phyloP scores from a whole-genome alignment of 2,329 filamentous ascomycete species.

The Fusarium torreyae region DNA sequence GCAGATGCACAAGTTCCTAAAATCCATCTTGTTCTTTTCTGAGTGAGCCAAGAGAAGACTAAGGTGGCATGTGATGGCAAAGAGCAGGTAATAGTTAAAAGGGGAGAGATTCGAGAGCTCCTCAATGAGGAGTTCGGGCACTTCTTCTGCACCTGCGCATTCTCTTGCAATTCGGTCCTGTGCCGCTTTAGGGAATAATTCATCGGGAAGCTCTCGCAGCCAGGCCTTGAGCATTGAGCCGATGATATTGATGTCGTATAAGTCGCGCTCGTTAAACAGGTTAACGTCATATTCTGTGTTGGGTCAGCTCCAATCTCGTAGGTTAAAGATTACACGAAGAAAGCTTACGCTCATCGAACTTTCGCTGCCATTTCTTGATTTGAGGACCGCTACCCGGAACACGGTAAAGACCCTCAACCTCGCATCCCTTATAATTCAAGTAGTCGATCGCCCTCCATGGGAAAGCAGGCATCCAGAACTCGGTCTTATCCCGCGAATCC shows the following conservation, averaged over 20 bases:
- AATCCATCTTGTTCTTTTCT: constrained; percentile 99
- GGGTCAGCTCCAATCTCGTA: constrained; percentile 17
- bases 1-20: constrained; percentile 94
- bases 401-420: constrained; percentile 93
- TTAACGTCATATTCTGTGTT: constrained; percentile 85
- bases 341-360: constrained; percentile 83
- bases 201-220: constrained; percentile 94
- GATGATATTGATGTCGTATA: constrained; percentile 97
- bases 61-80: constrained; percentile 96
- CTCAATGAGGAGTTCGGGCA: constrained; percentile 89
- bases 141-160: constrained; percentile 82
- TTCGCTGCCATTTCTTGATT: constrained; percentile 93
- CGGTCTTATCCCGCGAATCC: constrained; percentile 92
- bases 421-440: constrained; percentile 92
- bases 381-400: constrained; percentile 92
- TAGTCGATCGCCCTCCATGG: constrained; percentile 98
- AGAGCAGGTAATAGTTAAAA: constrained; percentile 97
- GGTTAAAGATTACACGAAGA: not conserved
- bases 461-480: constrained; percentile 98
- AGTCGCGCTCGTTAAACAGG: constrained; percentile 86
- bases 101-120: constrained; percentile 95
- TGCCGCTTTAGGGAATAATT: constrained; percentile 88
- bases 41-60: constrained; percentile 92
- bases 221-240: constrained; percentile 97
- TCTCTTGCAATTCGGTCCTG: constrained; percentile 86